Percentiles rank a stretch among this genome's conserved stretches.
phyloP scores from a whole-genome alignment of 352 stramenopile genomes.

The Globisporangium yorkense region DNA sequence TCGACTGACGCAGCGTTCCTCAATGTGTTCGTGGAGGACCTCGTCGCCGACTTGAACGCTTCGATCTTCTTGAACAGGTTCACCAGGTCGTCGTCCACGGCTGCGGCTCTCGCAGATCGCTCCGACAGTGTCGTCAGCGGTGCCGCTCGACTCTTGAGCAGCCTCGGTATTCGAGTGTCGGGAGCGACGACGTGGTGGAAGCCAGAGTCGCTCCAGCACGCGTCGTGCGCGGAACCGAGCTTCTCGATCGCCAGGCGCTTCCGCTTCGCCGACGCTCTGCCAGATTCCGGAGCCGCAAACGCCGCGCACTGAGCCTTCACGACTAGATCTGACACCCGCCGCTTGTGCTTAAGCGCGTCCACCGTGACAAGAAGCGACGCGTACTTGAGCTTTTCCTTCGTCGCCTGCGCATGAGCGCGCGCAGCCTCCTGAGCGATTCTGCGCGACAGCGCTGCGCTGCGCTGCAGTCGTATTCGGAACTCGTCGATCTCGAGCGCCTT shows the following conservation, averaged over 20 bases:
- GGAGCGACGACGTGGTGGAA: slow-evolving; percentile 11
- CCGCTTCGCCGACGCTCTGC: slow-evolving; percentile 25
- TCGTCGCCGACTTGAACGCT: slow-evolving; percentile 31
- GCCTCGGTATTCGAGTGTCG: slow-evolving; percentile 11
- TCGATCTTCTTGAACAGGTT: slow-evolving; percentile 25
- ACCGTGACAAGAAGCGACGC: slow-evolving; percentile 27
- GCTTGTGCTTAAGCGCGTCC: slow-evolving; percentile 45
- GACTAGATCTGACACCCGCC: slow-evolving; percentile 52
- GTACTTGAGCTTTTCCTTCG: slow-evolving; percentile 44
- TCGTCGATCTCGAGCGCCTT: slow-evolving; percentile 28
- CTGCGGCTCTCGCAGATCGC: neutral
- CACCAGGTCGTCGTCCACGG: slow-evolving; percentile 18
- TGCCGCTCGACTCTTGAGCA: neutral
- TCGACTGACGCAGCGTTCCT: neutral
- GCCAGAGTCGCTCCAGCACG: slow-evolving; percentile 11
- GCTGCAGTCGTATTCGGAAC: slow-evolving; percentile 66
- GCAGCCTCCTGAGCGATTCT: slow-evolving; percentile 31
- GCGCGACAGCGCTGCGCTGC: slow-evolving; percentile 37
- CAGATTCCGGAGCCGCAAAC: slow-evolving; percentile 30
- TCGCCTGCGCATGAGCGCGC: slow-evolving; percentile 24
- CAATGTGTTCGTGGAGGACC: neutral
- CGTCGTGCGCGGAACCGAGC: slow-evolving; percentile 36
- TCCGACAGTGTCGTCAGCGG: neutral
- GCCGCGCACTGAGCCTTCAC: slow-evolving; percentile 53
- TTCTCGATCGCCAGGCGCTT: slow-evolving; percentile 38